Evolutionary conservation across 768 basidiomycete genomes (phyloP).

Genomic region (Kwoniella dejecticola): DNA sequence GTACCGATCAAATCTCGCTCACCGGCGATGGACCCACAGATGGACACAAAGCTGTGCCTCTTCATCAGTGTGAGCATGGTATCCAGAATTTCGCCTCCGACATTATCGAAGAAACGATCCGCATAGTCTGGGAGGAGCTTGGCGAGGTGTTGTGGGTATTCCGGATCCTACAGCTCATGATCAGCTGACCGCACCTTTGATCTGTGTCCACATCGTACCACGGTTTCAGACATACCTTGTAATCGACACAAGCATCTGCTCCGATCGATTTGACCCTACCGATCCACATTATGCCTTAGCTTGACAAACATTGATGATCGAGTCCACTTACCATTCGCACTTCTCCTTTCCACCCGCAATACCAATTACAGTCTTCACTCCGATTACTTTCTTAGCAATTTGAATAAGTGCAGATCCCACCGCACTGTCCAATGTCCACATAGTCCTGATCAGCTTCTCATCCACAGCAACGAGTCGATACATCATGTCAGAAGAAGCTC

Average conservation of each 20-base stretch:
- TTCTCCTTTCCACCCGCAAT: constrained; percentile 52
- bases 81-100: constrained; percentile 32
- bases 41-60: constrained; percentile 16
- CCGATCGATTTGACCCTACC: constrained; percentile 49
- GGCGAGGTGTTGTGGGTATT: constrained; percentile 32
- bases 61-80: constrained; percentile 23
- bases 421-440: constrained; percentile 16
- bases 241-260: constrained; percentile 54
- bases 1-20: constrained; percentile 1
- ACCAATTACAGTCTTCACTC: constrained; percentile 49
- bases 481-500: neutral
- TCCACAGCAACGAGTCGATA: neutral
- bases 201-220: constrained; percentile 9
- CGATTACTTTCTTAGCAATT: constrained; percentile 51
- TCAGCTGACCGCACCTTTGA: too few species aligned
- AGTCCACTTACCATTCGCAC: constrained; percentile 43
- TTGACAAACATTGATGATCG: too few species aligned
- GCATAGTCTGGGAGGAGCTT: constrained; percentile 12
- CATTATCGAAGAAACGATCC: constrained; percentile 31
- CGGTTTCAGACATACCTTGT: constrained; percentile 33
- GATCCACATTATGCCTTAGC: too few species aligned
- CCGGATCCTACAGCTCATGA: constrained; percentile 14
- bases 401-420: constrained; percentile 38
- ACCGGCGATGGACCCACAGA: constrained; percentile 22
- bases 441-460: neutral